These are phyloP conservation scores for Apophysomyces ossiformis DNA, from an alignment of 371 early-diverging fungal species.

Conservation along the genomic window DNA sequence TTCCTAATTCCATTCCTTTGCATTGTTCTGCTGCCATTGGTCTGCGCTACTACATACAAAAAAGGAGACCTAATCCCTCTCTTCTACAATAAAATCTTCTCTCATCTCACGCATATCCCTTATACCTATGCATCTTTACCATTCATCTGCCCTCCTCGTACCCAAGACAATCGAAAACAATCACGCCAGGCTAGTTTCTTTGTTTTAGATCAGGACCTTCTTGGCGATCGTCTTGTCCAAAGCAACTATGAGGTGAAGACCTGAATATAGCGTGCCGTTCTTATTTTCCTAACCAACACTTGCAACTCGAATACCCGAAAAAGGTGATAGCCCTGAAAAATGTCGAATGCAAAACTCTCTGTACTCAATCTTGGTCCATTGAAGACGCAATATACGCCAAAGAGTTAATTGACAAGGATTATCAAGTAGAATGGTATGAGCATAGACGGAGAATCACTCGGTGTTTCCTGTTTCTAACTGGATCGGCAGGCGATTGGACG, in stretches of 20 bases:
- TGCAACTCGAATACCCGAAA: neutral
- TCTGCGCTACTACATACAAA: slow-evolving; percentile 22
- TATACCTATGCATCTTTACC: slow-evolving; percentile 33
- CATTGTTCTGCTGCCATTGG: neutral
- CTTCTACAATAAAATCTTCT: slow-evolving; percentile 49
- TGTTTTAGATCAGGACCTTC: slow-evolving; percentile 40
- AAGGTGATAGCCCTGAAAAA: slow-evolving; percentile 40
- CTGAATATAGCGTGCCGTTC: neutral
- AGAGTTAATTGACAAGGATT: slow-evolving; percentile 41
- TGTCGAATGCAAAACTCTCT: slow-evolving; percentile 44
- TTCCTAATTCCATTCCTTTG: slow-evolving; percentile 9
- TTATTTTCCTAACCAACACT: neutral
- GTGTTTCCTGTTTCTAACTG: neutral
- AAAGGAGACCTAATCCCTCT: slow-evolving; percentile 41
- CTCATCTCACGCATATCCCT: slow-evolving; percentile 41
- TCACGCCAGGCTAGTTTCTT: slow-evolving; percentile 24
- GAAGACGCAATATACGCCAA: slow-evolving; percentile 41
- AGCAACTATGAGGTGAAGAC: slow-evolving; percentile 44
- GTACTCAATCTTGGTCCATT: slow-evolving; percentile 37
- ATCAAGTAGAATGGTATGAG: slow-evolving; percentile 51
- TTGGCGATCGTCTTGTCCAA: slow-evolving; percentile 43
- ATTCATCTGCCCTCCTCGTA: slow-evolving; percentile 43
- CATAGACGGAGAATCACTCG: neutral
- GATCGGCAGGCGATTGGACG: slow-evolving; percentile 43
- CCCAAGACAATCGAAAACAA: slow-evolving; percentile 21